Evolutionary conservation across 257 asterid species (phyloP), one percentile per base, ranked within the genome.

Genomic region (Solanum rostratum): DNA sequence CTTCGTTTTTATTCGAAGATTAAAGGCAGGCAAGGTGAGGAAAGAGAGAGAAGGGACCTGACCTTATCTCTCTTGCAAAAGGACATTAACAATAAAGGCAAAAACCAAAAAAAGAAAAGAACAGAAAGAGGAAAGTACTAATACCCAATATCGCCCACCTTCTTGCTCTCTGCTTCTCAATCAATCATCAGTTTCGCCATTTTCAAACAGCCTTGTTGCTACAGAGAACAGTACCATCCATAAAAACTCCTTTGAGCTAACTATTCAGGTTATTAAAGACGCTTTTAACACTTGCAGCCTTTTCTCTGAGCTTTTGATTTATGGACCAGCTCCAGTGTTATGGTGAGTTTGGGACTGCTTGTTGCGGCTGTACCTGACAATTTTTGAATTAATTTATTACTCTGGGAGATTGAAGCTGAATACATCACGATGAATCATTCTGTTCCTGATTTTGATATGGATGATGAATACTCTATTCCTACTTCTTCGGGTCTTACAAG

Each of bases 381-480:
- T 45, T 68, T 45, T 52, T 55, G 10, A 30, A 24, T 24, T 10
- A 18, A 50, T 53, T 45, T 27, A 20, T 15, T 43, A 6, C 10
- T 15, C 24, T 11, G 43, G 73, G 53, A 69, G 3, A 39, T 11
- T 69, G 53, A 15, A 57, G n/a, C 46, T 46, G 59, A 10, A 3
- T n/a, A 12, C 14, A 19, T 29, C 20, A 63, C 24, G 70, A 92
- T 94, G 97, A 88, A 87, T 90, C 92, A 92, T 86, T 79, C 88
- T 30, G 93, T 95, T 83, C 98, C 98, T 0, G 91, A 89, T 86
- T 92, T 91, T 73, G 91, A 91, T 46, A 82, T 93, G 85, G 97
- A 91, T 53, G 92, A 90, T 10, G 93, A 87, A 10, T 92, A 70
- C 79, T 73, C 89, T 5, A 68, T 87, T 66, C 91, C 91, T 33